Conservation (phyloP, 129 eudicot genomes). For the Silybum marianum region DNA sequence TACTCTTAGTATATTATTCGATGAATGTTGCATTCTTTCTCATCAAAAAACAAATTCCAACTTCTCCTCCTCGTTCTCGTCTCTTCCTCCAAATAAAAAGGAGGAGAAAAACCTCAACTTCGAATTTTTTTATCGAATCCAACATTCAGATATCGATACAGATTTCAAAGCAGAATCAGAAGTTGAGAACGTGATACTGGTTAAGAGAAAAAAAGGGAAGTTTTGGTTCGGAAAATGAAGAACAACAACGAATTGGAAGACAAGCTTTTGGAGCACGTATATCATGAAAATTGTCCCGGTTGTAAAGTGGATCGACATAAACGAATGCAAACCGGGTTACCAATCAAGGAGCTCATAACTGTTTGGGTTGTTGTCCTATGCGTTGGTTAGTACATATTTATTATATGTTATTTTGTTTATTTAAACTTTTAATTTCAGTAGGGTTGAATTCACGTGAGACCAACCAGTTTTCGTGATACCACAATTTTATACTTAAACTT, state of each 20-base stretch:
- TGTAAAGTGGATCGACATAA: conserved; percentile 43
- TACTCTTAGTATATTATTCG: not conserved
- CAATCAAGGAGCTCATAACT: conserved; percentile 30
- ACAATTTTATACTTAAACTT: too few relatives aligned
- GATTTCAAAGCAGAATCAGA: not conserved
- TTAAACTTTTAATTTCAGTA: not conserved
- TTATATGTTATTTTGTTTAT: not conserved
- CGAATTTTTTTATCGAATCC: not conserved
- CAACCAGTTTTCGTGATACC: too few relatives aligned
- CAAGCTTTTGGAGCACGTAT: conserved; percentile 30
- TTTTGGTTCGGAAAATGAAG: not conserved
- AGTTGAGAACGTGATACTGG: not conserved
- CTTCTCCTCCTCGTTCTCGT: not conserved
- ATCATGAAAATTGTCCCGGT: conserved; percentile 45
- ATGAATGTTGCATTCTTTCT: not conserved
- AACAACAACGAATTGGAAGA: not conserved
- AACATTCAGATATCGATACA: not conserved
- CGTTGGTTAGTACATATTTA: conserved; percentile 25
- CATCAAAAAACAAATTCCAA: not conserved
- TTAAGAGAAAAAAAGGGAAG: not conserved
- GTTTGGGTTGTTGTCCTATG: conserved; percentile 35
- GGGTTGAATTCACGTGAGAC: too few relatives aligned
- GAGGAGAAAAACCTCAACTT: not conserved
- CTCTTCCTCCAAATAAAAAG: not conserved
- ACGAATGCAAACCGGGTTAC: conserved; percentile 32